Percentiles rank a stretch among this genome's conserved stretches.
Evolutionary conservation across 768 basidiomycete species (phyloP).

Genomic region (Baorangia bicolor): DNA sequence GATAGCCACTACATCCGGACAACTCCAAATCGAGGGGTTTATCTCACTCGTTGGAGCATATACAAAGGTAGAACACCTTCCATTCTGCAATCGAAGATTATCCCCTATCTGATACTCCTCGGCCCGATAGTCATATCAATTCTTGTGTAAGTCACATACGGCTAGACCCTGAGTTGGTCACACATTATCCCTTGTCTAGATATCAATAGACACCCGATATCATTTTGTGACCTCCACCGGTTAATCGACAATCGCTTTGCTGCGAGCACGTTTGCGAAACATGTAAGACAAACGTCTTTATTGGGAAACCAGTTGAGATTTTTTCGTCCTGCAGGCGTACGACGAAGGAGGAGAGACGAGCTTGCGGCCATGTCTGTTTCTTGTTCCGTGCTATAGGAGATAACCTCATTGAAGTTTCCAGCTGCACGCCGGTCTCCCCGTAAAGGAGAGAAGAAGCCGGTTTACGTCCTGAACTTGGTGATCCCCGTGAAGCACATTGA

Average conservation of each 20-base stretch:
- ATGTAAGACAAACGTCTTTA: conserved; percentile 42
- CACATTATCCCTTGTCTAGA: conserved; percentile 42
- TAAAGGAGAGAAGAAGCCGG: conserved; percentile 73
- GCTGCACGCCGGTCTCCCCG: conserved; percentile 71
- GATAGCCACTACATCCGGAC: conserved; percentile 48
- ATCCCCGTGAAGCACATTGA: conserved; percentile 70
- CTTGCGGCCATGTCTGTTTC: conserved; percentile 20
- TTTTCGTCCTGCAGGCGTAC: conserved; percentile 50
- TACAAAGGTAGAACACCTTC: conserved; percentile 57
- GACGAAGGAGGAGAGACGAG: conserved; percentile 60
- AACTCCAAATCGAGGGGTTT: conserved; percentile 72
- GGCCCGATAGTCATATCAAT: conserved; percentile 69
- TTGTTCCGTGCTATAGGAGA: conserved; percentile 9
- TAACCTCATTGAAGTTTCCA: conserved; percentile 27
- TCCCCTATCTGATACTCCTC: conserved; percentile 23
- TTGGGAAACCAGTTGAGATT: conserved; percentile 2
- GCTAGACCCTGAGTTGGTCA: not conserved
- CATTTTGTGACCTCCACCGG: conserved; percentile 64
- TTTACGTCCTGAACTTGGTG: conserved; percentile 78
- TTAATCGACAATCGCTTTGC: conserved; percentile 65
- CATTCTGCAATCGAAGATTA: conserved; percentile 13
- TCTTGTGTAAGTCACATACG: conserved; percentile 61
- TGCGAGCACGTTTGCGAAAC: conserved; percentile 70
- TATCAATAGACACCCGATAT: conserved; percentile 74
- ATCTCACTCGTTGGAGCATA: conserved; percentile 74